Percentiles rank a stretch among this genome's conserved stretches.
Conservation (phyloP, 768 basidiomycete species). For the Calocera cornea region DNA sequence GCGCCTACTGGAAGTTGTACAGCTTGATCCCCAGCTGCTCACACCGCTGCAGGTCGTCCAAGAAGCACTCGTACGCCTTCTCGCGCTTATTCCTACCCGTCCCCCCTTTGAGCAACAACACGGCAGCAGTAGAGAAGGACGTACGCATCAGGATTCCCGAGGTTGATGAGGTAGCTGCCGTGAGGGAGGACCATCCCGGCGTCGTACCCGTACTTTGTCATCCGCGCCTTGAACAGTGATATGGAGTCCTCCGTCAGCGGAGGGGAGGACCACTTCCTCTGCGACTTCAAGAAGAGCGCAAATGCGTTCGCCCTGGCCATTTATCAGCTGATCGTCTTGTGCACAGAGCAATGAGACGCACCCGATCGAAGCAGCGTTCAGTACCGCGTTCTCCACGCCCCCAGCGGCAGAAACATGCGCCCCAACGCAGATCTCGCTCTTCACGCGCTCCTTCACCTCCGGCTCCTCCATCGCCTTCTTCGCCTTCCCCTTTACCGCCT, state of each 20-base stretch:
- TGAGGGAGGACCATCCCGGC: slow-evolving; percentile 59
- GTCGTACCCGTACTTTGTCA: slow-evolving; percentile 49
- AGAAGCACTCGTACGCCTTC: slow-evolving; percentile 64
- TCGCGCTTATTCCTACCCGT: slow-evolving; percentile 44
- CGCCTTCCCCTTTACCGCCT: slow-evolving; percentile 1
- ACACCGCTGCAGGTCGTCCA: slow-evolving; percentile 69
- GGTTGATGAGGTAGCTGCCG: slow-evolving; percentile 73
- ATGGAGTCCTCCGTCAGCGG: slow-evolving; percentile 42
- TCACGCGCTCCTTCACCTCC: slow-evolving; percentile 22
- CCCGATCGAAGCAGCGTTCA: slow-evolving; percentile 61
- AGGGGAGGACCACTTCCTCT: slow-evolving; percentile 64
- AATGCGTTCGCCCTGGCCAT: slow-evolving; percentile 58
- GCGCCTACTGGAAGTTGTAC: slow-evolving; percentile 75
- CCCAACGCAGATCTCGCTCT: slow-evolving; percentile 53
- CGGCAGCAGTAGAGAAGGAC: slow-evolving; percentile 17
- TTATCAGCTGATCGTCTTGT: neutral
- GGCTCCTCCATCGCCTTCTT: slow-evolving; percentile 2
- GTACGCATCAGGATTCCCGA: slow-evolving; percentile 65
- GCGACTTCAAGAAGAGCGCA: slow-evolving; percentile 73
- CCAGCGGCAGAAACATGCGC: slow-evolving; percentile 75
- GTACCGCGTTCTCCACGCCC: slow-evolving; percentile 59
- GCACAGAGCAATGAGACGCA: slow-evolving; percentile 21
- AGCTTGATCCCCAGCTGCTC: slow-evolving; percentile 56
- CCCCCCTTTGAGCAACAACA: neutral
- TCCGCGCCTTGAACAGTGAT: slow-evolving; percentile 42